Evolutionary conservation across 2,329 filamentous ascomycete genomes (phyloP), one percentile per base, ranked within the genome.

Genomic region (Xylaria sp.): DNA sequence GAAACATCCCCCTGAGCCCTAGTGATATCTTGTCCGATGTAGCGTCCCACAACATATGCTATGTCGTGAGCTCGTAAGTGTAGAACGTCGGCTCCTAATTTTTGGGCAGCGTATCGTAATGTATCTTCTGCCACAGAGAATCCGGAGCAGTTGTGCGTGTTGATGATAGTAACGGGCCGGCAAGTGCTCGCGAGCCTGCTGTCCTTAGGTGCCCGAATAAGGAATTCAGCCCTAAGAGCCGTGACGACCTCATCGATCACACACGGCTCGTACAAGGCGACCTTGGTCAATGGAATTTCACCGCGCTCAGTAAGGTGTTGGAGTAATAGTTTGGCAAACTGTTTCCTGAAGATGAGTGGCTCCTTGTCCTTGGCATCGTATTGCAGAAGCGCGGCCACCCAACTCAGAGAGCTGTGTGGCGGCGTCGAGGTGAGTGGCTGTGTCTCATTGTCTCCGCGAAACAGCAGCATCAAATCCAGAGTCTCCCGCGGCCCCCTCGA

Each of bases 61-160:
- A 97, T 81, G 75, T 92, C 90, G 70, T 90, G 87, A 0, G 92
- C 89, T 75, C 90, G 88, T 12, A 97, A 77, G 23, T 88, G 86
- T 39, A 96, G 81, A 2, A 95, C 76, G 72, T 95, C 89, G 2
- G 92, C 90, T 7, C 82, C 82, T 6, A 92, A 81, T 41, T 89
- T 85, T 13, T 82, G 81, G 0, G 92, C 91, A 52, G 91, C 82
- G 60, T 88, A 85, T 68, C 88, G 84, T 1, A 94, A 37, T 10
- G 76, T 69, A 10, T 73, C 72, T 37, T 62, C 73, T 4, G 77
- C 67, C 28, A 73, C 69, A 0, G 66, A 72, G 48, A 69, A 74
- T 0, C 75, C 76, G 10, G 73, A 71, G 57, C 72, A 76, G 41
- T 76, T 73, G n/a, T 65, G 69, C 20, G 72, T 66, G 37, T 78